These are phyloP conservation scores for Acaromyces ingoldii DNA, from an alignment of 1,284 basidiomycete species.

Conservation along the genomic window DNA sequence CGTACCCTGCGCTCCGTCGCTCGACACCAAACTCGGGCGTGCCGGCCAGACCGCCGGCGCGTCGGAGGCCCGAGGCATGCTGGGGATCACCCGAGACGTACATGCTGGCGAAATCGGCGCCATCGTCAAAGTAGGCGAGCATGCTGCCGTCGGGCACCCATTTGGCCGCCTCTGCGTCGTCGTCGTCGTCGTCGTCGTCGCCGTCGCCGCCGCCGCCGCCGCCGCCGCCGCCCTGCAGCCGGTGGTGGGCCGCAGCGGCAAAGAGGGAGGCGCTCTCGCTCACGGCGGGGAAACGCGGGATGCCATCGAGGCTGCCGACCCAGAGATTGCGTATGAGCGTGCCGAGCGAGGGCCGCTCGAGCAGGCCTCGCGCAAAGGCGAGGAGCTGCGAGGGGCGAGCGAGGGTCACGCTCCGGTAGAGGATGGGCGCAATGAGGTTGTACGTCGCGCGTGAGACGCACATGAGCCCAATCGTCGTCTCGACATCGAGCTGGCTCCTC, in stretches of 20 bases:
- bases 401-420: constrained; percentile 27
- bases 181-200: too few relatives aligned
- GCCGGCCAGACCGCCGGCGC: background rate
- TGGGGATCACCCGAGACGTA: background rate
- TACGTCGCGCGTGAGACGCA: constrained; percentile 28
- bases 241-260: too few relatives aligned
- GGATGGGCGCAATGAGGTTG: constrained; percentile 27
- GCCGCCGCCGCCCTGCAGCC: too few relatives aligned
- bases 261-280: too few relatives aligned
- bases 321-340: constrained; percentile 29
- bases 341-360: constrained; percentile 25
- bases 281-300: too few relatives aligned
- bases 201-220: too few relatives aligned
- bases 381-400: constrained; percentile 28
- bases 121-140: constrained; percentile 18
- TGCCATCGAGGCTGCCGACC: constrained; percentile 28
- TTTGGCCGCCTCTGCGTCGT: too few relatives aligned
- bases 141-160: too few relatives aligned
- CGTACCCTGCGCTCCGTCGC: constrained; percentile 9
- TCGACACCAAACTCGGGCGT: constrained; percentile 2
- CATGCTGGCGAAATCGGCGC: constrained; percentile 20
- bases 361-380: constrained; percentile 24
- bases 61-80: background rate
- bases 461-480: constrained; percentile 24
- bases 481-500: constrained; percentile 14